Base-by-base conservation (phyloP, 352 stramenopile species). In the Phytophthora palmivora region DNA sequence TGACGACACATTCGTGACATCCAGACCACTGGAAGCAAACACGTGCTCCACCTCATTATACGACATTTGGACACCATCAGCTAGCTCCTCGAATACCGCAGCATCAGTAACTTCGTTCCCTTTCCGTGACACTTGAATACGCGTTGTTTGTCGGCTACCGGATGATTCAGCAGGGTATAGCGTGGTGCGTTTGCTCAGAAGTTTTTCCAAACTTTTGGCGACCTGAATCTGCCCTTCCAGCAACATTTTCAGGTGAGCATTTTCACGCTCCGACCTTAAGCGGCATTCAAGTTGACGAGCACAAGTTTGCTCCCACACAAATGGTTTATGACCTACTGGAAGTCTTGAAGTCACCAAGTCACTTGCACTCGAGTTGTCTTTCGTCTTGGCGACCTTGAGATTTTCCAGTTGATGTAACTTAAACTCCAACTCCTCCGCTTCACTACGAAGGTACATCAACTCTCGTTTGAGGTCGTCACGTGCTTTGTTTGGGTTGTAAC, bases 31-130 rank as follows among this genome's bases (percentile, higher is more conserved):
- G 38, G 52, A 55, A 19, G 50, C 58, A 12, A 76, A 76, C 16
- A 79, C 67, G 3, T 58, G 43, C 32, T 77, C 67, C 12, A 77
- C 57, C 10, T 79, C 67, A 24, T 30, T 37, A 43, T 74, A 74
- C 16, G 63, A 74, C 3, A 51, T 39, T 12, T 74, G 67, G n/a
- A 79, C 48, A 12, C 63, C 63, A 19, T 57, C 58, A 12, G 63
- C 57, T 42, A 79, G 47, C 12, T 56, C 59, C 18, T 74, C 63
- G 14, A 74, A 74, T 8, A 76, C 54, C 9, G 47, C 49, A 16
- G 62, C 56, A 26, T 79, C 63, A 0, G 28, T 28, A 1, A 59
- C 33, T 14, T 55, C 54, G 32, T 63, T 75, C 0, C 55, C 61
- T 32, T 41, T 42, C 16, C 61, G 19, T 16, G 54, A 65, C 8